Evolutionary conservation across 2,329 filamentous ascomycete species (phyloP), one percentile per base, ranked within the genome.

Genomic region (Aaosphaeria arxii): DNA sequence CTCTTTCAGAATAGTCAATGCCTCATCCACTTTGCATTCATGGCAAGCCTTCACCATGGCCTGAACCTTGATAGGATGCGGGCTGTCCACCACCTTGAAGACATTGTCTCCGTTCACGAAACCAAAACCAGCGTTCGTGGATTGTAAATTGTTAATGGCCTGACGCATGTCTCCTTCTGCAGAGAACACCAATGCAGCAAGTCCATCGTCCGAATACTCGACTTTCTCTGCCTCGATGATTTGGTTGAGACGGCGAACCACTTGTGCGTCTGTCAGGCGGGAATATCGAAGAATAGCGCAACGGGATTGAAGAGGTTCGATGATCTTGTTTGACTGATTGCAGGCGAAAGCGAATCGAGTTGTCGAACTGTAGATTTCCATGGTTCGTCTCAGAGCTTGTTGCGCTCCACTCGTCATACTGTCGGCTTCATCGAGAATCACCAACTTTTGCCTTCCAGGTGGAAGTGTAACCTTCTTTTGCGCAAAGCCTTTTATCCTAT

Each of bases 291-390:
- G 81, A 66, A 99, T 97, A 17, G 94, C 94, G 69, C 94, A 99
- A 62, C 94, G 85, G 13, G 91, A 96, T 71, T 99, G 94, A 44
- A 99, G 79, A n/a, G 94, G 94, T 72, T 99, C 94, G 71, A 99
- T 99, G 67, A 99, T 97, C 75, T 97, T 99, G 77, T 97, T 99
- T 53, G 88, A 94, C 76, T 96, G 90, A 71, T 99, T 99, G 78
- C 94, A 99, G 2, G 94, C 94, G 64, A 99, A 99, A 0, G 94
- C 94, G 66, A 99, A 99, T 49, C 94, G 83, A 2, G 94, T 99
- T 1, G 94, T 99, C 54, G 91, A 87, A 39, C 90, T 95, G 76
- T 97, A 97, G 44, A 97, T 99, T 71, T 99, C 94, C 94, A 99
- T 99, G 0, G 94, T 99, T 53, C 94, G 81, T 58, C 94, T 84